Evolutionary conservation across 441 rosid genomes (phyloP).

Genomic region (Arabidopsis hybrid): DNA sequence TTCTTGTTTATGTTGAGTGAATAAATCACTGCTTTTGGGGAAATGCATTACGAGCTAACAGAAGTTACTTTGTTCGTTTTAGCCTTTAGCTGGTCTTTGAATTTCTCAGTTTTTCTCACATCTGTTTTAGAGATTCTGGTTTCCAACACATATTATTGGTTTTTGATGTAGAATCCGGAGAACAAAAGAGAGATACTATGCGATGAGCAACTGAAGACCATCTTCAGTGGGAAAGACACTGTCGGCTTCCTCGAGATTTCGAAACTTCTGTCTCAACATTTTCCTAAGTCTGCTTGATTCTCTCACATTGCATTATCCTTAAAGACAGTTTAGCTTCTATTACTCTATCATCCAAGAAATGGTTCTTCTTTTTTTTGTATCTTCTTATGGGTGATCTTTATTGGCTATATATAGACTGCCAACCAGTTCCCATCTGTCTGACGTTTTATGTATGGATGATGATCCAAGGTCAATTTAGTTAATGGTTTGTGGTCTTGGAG

Average conservation of each 20-base stretch:
- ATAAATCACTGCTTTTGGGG: constrained; percentile 4
- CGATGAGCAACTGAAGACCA: constrained; percentile 68
- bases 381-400: constrained; percentile 4
- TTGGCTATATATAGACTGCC: constrained; percentile 10
- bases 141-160: constrained; percentile 7
- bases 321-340: constrained; percentile 17
- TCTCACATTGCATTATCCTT: not conserved
- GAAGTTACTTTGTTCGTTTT: not conserved
- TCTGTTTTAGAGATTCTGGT: not conserved
- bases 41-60: not conserved
- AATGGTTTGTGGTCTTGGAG: not conserved
- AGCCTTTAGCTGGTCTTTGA: not conserved
- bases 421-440: not conserved
- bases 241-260: constrained; percentile 69
- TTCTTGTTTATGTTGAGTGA: not conserved
- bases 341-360: constrained; percentile 8
- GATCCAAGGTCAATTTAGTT: constrained; percentile 4
- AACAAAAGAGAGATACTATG: constrained; percentile 66
- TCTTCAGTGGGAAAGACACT: constrained; percentile 63
- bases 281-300: constrained; percentile 56
- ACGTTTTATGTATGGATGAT: constrained; percentile 6
- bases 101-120: not conserved
- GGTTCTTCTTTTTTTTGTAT: not conserved
- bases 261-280: constrained; percentile 61
- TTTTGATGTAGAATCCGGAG: constrained; percentile 60